Evolutionary conservation across 306 rosid species (phyloP), one percentile per base, ranked within the genome.

Genomic region (Quercus ilex): DNA sequence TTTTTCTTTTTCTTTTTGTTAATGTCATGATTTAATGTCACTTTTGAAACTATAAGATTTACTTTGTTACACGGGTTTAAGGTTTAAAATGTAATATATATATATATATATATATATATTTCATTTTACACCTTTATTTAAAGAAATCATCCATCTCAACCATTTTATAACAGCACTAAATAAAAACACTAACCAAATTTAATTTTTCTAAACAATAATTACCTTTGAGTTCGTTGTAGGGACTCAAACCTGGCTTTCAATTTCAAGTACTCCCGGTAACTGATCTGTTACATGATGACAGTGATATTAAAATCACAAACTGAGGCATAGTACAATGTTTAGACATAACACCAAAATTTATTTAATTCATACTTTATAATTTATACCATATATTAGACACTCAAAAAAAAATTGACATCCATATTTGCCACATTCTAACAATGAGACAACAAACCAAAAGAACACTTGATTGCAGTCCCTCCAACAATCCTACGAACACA

Each of bases 151-250:
- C n/a, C 21, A 63, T 43, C 55, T 63, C 11, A 31, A 63, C 6
- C 14, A 17, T 19, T 19, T 67, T 17, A 7, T 12, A 67, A n/a
- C 72, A 67, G 38, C 15, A 35, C 7, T 67, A 33, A 21, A 70
- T 43, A 5, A 70, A 21, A 12, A 28, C 1, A 58, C 35, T 49
- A 25, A 12, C 31, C 2, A n/a, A 28, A 12, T 21, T 19, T 65
- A 41, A 53, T 18, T 35, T 55, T 69, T 11, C 15, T 43, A 10
- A 55, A 30, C 19, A 60, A 67, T 21, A 59, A n/a, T 86, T 81
- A 95, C 99, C 99, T 93, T 58, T 95, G 98, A 55, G 97, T 95
- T 90, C 88, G 89, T 80, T 95, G 98, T 46, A 95, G 91, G 75
- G 98, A 89, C 81, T 95, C 99, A 81, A 85, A 90, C 83, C 96